phyloP scores from a whole-genome alignment of 2,329 filamentous ascomycete genomes.

The Pyrenochaeta sp. region DNA sequence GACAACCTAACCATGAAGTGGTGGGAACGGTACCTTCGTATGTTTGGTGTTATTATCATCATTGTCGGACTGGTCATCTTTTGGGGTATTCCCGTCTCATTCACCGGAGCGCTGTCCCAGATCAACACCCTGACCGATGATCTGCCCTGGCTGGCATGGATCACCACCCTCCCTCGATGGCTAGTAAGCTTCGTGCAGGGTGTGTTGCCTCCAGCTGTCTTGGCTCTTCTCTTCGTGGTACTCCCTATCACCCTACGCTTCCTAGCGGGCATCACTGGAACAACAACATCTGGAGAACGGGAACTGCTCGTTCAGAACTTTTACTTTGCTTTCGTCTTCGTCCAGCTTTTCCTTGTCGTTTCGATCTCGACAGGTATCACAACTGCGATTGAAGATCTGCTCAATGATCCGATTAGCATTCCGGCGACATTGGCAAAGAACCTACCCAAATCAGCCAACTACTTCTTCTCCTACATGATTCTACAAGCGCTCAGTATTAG shows the following conservation, averaged over 20 bases:
- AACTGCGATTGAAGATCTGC: conserved; percentile 69
- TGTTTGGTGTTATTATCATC: conserved; percentile 68
- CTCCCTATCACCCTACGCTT: conserved; percentile 81
- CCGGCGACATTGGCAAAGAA: conserved; percentile 78
- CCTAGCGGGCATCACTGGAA: conserved; percentile 77
- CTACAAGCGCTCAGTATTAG: conserved; percentile 91
- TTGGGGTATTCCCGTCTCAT: conserved; percentile 90
- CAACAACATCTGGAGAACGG: conserved; percentile 81
- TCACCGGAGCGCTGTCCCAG: conserved; percentile 84
- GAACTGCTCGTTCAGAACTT: conserved; percentile 88
- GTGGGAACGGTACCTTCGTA: conserved; percentile 88
- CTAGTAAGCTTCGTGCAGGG: conserved; percentile 78
- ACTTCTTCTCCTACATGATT: conserved; percentile 99
- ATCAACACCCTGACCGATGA: conserved; percentile 72
- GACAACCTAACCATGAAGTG: conserved; percentile 95
- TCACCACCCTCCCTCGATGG: conserved; percentile 67
- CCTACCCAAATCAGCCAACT: conserved; percentile 87
- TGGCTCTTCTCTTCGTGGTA: conserved; percentile 80
- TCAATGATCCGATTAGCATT: conserved; percentile 71
- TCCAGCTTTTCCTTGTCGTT: conserved; percentile 93
- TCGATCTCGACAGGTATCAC: conserved; percentile 82
- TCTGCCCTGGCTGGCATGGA: conserved; percentile 75
- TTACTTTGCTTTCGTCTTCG: conserved; percentile 93
- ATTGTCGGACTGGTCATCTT: conserved; percentile 81
- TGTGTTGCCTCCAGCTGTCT: conserved; percentile 80